Conservation (phyloP, 345 rosid species). For the Gossypium bickii region DNA sequence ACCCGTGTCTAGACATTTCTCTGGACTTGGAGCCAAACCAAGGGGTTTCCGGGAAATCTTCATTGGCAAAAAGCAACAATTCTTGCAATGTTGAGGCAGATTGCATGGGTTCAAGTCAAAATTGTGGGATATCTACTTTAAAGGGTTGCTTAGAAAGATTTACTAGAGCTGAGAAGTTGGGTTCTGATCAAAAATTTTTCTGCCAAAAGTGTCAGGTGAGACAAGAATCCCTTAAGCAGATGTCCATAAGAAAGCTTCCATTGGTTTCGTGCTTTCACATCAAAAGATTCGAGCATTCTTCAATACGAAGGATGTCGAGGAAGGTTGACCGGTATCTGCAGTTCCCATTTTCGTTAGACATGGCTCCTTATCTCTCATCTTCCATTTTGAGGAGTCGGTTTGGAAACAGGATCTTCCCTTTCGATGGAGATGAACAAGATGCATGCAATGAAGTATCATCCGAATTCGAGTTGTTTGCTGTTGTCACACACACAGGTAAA, state of each 20-base stretch:
- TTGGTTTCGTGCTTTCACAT: constrained; percentile 62
- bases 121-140: constrained; percentile 41
- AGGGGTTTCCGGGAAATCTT: constrained; percentile 24
- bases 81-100: constrained; percentile 48
- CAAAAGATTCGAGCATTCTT: constrained; percentile 63
- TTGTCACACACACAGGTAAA: constrained; percentile 52
- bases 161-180: constrained; percentile 61
- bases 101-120: constrained; percentile 31
- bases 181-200: constrained; percentile 66
- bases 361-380: constrained; percentile 62
- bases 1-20: constrained; percentile 59
- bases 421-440: constrained; percentile 48
- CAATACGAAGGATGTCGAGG: constrained; percentile 51
- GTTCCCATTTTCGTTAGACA: constrained; percentile 54
- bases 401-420: constrained; percentile 52
- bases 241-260: constrained; percentile 71
- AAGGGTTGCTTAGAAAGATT: constrained; percentile 59
- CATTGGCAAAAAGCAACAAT: constrained; percentile 19
- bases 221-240: constrained; percentile 69
- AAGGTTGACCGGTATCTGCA: constrained; percentile 59
- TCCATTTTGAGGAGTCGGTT: constrained; percentile 55
- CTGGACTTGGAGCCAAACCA: constrained; percentile 53
- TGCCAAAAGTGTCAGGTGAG: constrained; percentile 63
- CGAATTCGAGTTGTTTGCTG: constrained; percentile 61
- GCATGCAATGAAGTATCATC: constrained; percentile 43